Evolutionary conservation across 352 stramenopile species (phyloP).

Genomic region (Aphanomyces invadans): DNA sequence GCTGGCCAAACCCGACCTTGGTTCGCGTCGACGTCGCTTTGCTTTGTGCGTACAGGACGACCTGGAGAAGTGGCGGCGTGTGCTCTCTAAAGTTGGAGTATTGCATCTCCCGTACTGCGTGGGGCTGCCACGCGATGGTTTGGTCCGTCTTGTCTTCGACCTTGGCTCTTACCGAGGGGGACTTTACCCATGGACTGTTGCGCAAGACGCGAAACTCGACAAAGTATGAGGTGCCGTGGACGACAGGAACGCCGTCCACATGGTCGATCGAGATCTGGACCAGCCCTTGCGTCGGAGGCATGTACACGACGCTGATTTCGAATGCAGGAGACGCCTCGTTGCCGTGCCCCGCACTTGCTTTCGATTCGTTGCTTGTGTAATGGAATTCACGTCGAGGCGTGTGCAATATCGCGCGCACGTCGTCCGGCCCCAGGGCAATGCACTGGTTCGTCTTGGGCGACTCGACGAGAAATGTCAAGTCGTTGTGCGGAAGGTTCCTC

Average conservation of each 20-base stretch:
- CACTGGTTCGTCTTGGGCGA: neutral
- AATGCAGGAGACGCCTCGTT: no score
- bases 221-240: neutral
- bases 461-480: neutral
- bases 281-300: conserved; percentile 13
- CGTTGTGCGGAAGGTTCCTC: neutral
- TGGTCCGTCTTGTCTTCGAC: neutral
- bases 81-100: conserved; percentile 14
- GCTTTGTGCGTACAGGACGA: conserved; percentile 3
- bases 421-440: neutral
- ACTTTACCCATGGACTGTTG: conserved; percentile 22
- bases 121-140: neutral
- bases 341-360: neutral
- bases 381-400: conserved; percentile 10
- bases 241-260: neutral
- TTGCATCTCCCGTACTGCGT: neutral
- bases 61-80: conserved; percentile 1
- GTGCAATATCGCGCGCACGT: neutral
- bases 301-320: conserved; percentile 22
- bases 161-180: neutral
- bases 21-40: neutral
- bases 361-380: neutral
- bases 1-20: conserved; percentile 18
- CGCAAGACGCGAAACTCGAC: conserved; percentile 15
- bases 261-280: neutral